Evolutionary conservation across 495 filamentous ascomycete species (phyloP).

Genomic region (Parmelia sp.): DNA sequence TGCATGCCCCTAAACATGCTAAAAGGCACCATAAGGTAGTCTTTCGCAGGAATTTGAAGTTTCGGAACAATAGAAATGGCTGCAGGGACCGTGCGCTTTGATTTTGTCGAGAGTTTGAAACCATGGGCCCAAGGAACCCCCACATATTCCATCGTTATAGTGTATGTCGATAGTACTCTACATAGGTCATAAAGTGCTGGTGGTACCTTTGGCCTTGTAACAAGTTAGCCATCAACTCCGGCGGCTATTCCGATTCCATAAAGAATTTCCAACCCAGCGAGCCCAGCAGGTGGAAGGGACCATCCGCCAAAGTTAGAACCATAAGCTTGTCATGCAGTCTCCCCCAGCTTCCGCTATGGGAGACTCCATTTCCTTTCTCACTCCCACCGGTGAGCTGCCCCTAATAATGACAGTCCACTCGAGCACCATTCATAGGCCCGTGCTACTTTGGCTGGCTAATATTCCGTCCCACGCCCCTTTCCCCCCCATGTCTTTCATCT

Average conservation of each 20-base stretch:
- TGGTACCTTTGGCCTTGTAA: too few relatives aligned
- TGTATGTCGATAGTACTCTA: too few relatives aligned
- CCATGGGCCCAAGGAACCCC: too few relatives aligned
- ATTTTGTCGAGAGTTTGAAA: too few relatives aligned
- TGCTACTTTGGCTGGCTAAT: conserved; percentile 26
- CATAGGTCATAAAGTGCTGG: too few relatives aligned
- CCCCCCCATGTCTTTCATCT: conserved; percentile 4
- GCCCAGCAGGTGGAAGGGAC: not conserved
- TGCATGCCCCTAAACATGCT: not conserved
- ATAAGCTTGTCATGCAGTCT: conserved; percentile 23
- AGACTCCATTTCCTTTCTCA: conserved; percentile 20
- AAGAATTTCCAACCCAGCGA: not conserved
- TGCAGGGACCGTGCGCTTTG: not conserved
- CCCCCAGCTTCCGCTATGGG: conserved; percentile 12
- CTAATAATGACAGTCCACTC: conserved; percentile 4
- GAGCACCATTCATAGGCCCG: conserved; percentile 11
- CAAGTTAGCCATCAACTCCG: not conserved
- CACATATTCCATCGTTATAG: too few relatives aligned
- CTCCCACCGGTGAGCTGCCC: conserved; percentile 25
- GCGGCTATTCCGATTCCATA: not conserved
- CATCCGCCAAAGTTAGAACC: conserved; percentile 3
- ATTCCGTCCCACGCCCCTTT: conserved; percentile 6
- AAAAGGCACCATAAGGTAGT: not conserved
- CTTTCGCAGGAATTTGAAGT: too few relatives aligned
- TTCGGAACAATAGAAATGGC: too few relatives aligned